These are phyloP conservation scores for Ganoderma leucocontextum DNA, from an alignment of 1,284 basidiomycete genomes.

Conservation along the genomic window DNA sequence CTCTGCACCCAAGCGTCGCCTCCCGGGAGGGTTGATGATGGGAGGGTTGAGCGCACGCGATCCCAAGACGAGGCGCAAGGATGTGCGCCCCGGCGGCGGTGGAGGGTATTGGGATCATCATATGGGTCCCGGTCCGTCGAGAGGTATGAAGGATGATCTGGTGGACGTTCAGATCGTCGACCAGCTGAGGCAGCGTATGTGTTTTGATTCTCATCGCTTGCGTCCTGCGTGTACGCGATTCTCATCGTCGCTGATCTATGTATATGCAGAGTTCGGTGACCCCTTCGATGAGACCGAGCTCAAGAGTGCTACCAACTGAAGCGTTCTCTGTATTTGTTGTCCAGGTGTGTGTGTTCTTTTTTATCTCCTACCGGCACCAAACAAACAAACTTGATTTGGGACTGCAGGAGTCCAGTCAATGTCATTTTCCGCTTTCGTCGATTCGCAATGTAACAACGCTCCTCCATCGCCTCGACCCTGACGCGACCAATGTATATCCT, in stretches of 20 bases:
- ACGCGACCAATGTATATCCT: slow-evolving; percentile 20
- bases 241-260: slow-evolving; percentile 5
- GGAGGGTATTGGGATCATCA: slow-evolving; percentile 38
- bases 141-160: slow-evolving; percentile 49
- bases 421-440: slow-evolving; percentile 13
- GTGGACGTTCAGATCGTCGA: slow-evolving; percentile 50
- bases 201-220: background rate
- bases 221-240: background rate
- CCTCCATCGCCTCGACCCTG: slow-evolving; percentile 6
- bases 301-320: slow-evolving; percentile 35
- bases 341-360: background rate
- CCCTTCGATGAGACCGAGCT: slow-evolving; percentile 51
- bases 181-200: slow-evolving; percentile 49
- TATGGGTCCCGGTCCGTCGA: slow-evolving; percentile 36
- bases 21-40: slow-evolving; percentile 41
- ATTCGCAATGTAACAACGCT: slow-evolving; percentile 18
- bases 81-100: slow-evolving; percentile 41
- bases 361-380: background rate
- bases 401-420: background rate
- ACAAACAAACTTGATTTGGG: background rate
- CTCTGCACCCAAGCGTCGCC: slow-evolving; percentile 39
- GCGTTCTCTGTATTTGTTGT: background rate
- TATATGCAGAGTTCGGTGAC: slow-evolving; percentile 52
- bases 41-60: slow-evolving; percentile 42
- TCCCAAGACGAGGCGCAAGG: slow-evolving; percentile 51